Evolutionary conservation across 108 stramenopile genomes (phyloP), one percentile per base, ranked within the genome.

Genomic region (Epithemia pelagica): DNA sequence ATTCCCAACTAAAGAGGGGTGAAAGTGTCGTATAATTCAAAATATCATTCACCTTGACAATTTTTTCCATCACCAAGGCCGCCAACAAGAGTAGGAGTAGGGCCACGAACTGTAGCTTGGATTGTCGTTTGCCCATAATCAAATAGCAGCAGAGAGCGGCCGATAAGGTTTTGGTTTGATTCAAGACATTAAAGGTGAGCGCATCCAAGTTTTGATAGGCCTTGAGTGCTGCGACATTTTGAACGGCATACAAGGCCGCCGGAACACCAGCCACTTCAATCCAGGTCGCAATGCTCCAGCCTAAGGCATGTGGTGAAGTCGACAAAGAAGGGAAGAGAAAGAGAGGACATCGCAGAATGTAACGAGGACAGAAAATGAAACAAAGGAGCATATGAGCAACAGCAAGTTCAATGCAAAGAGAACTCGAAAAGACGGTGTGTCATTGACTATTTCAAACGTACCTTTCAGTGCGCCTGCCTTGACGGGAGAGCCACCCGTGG

Each of bases 161-260:
- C 30, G 84, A 88, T 21, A 96, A 70, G 2, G 96, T 98, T 61
- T 98, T 98, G 30, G 96, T 96, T 66, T 97, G 97, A 68, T 98
- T 98, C 62, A 98, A 82, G 21, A 96, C 93, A 63, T 94, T 96
- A 77, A 92, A 98, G 8, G 92, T 94, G 1, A 98, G 61, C 18
- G 95, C 87, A 77, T 95, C 93, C 24, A 98, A 79, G 64, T 95
- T 83, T 78, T 90, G 88, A 62, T 96, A 96, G 19, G 94, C 96
- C 59, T 84, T 60, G 55, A 96, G 82, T 1, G 90, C 79, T 1
- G 88, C 83, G 56, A 94, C 69, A 78, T 96, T 98, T 73, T 98
- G 97, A 22, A 98, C 33, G 60, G 90, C 77, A 77, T 96, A 98
- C 52, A 95, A 78, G 5, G 76, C 79, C 0, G 97, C 94, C 23